phyloP scores from a whole-genome alignment of 179 eudicot species.

The Silene noctiflora region DNA sequence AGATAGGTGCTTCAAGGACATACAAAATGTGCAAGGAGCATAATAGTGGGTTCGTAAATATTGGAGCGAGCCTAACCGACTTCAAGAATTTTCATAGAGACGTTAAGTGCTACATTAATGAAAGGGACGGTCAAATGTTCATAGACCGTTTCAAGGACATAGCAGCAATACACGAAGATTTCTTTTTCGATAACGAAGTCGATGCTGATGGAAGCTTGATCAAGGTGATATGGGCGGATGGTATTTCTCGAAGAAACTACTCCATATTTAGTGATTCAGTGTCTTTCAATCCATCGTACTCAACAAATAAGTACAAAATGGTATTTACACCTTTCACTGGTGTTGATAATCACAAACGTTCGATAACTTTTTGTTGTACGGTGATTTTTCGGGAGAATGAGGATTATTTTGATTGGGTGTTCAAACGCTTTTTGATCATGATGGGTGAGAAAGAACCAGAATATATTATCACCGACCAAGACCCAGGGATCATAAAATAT shows the following conservation, averaged over 20 bases:
- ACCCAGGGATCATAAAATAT: neutral
- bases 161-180: neutral
- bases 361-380: neutral
- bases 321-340: conserved; percentile 6
- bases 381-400: neutral
- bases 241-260: neutral
- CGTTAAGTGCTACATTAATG: neutral
- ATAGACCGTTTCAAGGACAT: neutral
- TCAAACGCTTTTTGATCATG: neutral
- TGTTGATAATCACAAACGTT: neutral
- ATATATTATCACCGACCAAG: neutral
- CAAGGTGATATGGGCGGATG: conserved; percentile 4
- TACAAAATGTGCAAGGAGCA: neutral
- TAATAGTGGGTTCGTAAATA: neutral
- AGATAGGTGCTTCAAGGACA: neutral
- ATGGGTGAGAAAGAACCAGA: neutral
- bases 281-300: conserved; percentile 10
- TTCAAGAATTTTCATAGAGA: neutral
- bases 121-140: neutral
- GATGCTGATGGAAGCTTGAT: neutral
- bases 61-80: neutral
- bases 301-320: conserved; percentile 1
- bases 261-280: conserved; percentile 2
- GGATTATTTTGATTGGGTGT: neutral
- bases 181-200: neutral